Evolutionary conservation across 352 stramenopile genomes (phyloP), one percentile per base, ranked within the genome.

Genomic region (Halophytophthora polymorphica): DNA sequence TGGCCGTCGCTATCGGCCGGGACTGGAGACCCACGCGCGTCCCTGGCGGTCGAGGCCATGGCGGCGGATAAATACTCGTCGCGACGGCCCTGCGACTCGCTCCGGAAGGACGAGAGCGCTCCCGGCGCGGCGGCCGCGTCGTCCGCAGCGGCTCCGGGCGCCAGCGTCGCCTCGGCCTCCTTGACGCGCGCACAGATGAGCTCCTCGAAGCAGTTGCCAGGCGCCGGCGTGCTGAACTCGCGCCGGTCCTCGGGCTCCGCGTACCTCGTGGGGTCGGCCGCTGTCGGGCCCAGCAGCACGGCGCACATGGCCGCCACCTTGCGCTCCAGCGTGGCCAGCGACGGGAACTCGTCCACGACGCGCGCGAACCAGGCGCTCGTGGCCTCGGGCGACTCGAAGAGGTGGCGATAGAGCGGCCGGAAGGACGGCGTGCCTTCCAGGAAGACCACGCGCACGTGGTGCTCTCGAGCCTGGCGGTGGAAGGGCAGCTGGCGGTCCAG

Each of bases 271-370:
- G 18, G 22, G n/a, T 33, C 37, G 18, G 2, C 37, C 33, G 51
- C 45, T 15, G 57, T 38, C 25, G 50, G 28, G 17, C 53, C 49
- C 5, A 86, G 25, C 8, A 83, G 36, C 17, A 53, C 63, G 13
- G 53, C 59, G 33, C 80, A 90, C 28, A 91, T 86, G 15, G 53
- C 45, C 54, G 91, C 77, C 14, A 91, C 54, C 58, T 91, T 91
- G 21, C 65, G 61, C 56, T 93, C 83, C n/a, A 93, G 48, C 13
- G 86, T 46, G 17, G 81, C 69, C 12, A 90, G 56, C 17, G 83
- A 91, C 33, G 83, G 83, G 41, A 93, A 83, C 49, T 91, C 79
- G 45, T 87, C 79, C 19, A 89, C 51, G 1, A 87, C 71, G 12
- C 70, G 63, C n/a, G 66, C 44, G 19, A 88, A 70, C 83, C 81